These are phyloP conservation scores for Strigomonas culicis DNA, from an alignment of 208 protist genomes.

Conservation along the genomic window DNA sequence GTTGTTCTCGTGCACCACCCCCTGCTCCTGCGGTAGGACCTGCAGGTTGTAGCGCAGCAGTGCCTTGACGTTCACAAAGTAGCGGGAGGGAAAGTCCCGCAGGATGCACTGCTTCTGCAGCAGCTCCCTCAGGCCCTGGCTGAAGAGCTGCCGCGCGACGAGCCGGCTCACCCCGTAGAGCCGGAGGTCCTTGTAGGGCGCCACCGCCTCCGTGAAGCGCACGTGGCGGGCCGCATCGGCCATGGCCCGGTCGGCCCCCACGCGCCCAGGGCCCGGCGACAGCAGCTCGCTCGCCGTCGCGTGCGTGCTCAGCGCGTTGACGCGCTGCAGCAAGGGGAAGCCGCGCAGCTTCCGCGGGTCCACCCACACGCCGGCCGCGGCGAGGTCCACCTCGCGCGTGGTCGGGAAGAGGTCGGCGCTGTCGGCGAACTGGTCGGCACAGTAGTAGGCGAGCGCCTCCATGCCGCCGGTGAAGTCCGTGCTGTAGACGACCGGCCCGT, in stretches of 20 bases:
- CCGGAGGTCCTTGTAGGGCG: constrained; percentile 13
- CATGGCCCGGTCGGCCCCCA: constrained; percentile 31
- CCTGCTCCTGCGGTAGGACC: constrained; percentile 21
- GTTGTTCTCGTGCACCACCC: constrained; percentile 12
- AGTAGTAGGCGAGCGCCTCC: constrained; percentile 47
- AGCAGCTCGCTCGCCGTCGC: background rate
- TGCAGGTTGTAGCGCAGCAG: constrained; percentile 22
- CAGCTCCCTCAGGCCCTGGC: background rate
- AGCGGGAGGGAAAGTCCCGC: constrained; percentile 29
- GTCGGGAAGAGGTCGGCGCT: constrained; percentile 32
- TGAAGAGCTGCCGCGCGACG: background rate
- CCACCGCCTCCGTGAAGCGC: constrained; percentile 16
- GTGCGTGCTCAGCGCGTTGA: constrained; percentile 11
- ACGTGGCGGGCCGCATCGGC: constrained; percentile 24
- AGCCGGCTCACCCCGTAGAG: constrained; percentile 17
- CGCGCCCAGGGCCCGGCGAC: constrained; percentile 7
- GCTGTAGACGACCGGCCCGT: constrained; percentile 43
- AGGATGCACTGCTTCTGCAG: constrained; percentile 38
- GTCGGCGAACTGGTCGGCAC: constrained; percentile 75
- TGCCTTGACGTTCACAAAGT: constrained; percentile 27
- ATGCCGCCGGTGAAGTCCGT: constrained; percentile 38
- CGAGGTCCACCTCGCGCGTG: constrained; percentile 44
- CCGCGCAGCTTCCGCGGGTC: constrained; percentile 27
- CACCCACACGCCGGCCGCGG: constrained; percentile 39
- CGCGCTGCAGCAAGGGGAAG: constrained; percentile 49